Base-by-base conservation (phyloP, 2,329 filamentous ascomycete genomes). In the Ceratocystis ficicola region DNA sequence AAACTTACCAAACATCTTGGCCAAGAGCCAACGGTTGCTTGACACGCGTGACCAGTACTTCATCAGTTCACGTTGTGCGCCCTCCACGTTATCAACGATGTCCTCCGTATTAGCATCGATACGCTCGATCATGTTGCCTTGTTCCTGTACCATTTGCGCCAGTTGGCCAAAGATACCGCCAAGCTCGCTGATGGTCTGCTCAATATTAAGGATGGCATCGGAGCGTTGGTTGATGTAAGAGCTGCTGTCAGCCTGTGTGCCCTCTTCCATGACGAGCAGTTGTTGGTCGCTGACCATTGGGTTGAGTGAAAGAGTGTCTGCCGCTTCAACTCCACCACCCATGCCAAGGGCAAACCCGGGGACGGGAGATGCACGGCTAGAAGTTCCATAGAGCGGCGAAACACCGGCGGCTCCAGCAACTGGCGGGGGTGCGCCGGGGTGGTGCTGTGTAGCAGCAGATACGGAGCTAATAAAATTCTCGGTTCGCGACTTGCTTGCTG, bases 31-130 rank as follows among this genome's bases (percentile, higher is more conserved):
- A 69, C 94, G 83, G 78, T 99, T 99, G 69, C 92, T 90, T 66
- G 90, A 94, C 32, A 97, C 92, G 50, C 92, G 83, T 32, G 85
- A 88, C 93, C 94, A 99, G 77, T 97, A 99, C 75, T 96, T 96
- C 77, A 99, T 84, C 72, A 99, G 75, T 76, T 99, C 93, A 69
- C 92, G 83, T 74, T 99, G 94, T 5, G 94, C 94, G 20, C 94
- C 94, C 73, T 96, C 85, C n/a, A 99, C 93, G 71, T 99, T 99
- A 73, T 97, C 93, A 65, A 99, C 93, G 5, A 99, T 90, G 71
- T 96, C 92, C 73, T 99, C 94, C 1, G 93, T 96, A 75, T 97
- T 96, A 70, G 93, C 93, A 72, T 97, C 93, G 73, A 96, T 96
- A 62, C 93, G 83, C 76, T 97, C 90, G 70, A 99, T 95, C 88